Evolutionary conservation across 805 yeast species (phyloP).

Genomic region (Monosporozyma aquatica): DNA sequence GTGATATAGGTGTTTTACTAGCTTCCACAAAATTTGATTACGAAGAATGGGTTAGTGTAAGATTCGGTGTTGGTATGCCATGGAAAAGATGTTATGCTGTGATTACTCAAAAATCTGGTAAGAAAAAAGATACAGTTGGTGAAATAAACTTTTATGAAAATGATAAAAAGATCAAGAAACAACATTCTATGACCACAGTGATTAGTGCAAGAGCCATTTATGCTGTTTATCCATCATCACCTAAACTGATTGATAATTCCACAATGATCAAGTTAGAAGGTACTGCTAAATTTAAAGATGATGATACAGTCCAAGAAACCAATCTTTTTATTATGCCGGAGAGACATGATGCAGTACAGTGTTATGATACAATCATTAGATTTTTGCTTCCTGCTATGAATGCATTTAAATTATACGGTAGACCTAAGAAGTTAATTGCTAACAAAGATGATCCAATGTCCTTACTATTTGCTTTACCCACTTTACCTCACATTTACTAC

Average conservation of each 20-base stretch:
- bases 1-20: conserved; percentile 77
- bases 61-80: conserved; percentile 97
- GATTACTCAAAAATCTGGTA: conserved; percentile 57
- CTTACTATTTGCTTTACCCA: conserved; percentile 63
- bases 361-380: conserved; percentile 65
- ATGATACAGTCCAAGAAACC: conserved; percentile 40
- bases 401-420: conserved; percentile 61
- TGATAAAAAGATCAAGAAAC: conserved; percentile 63
- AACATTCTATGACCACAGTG: conserved; percentile 70
- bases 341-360: conserved; percentile 61
- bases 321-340: conserved; percentile 56
- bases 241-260: conserved; percentile 70
- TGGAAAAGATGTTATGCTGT: conserved; percentile 94
- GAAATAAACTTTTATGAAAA: conserved; percentile 71
- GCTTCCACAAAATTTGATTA: conserved; percentile 79
- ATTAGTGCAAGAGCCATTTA: conserved; percentile 60
- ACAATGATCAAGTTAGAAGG: conserved; percentile 90
- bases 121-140: conserved; percentile 41
- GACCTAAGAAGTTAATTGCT: conserved; percentile 56
- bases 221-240: conserved; percentile 89
- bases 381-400: conserved; percentile 61
- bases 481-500: conserved; percentile 59
- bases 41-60: conserved; percentile 90
- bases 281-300: conserved; percentile 49
- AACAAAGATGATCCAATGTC: conserved; percentile 47